phyloP scores from a whole-genome alignment of 768 basidiomycete genomes.

The Galerina marginata region DNA sequence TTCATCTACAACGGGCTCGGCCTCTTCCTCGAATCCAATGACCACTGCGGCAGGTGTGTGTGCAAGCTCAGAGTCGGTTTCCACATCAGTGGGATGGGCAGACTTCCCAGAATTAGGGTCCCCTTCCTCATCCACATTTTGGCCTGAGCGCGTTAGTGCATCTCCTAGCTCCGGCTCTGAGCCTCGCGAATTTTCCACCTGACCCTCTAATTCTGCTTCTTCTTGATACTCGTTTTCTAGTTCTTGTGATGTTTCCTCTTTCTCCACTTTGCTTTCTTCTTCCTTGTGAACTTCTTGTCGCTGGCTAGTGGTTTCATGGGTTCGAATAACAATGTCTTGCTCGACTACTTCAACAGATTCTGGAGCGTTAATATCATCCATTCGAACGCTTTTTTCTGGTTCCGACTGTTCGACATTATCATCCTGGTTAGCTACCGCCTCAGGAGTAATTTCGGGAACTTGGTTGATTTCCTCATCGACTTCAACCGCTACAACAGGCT shows the following conservation, averaged over 20 bases:
- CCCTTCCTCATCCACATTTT: constrained; percentile 19
- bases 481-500: no score
- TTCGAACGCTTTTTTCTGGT: not conserved
- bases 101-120: constrained; percentile 8
- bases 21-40: not conserved
- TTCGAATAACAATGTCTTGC: constrained; percentile 27
- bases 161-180: not conserved
- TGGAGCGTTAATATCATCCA: constrained; percentile 1
- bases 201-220: constrained; percentile 20
- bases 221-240: constrained; percentile 19
- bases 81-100: constrained; percentile 4
- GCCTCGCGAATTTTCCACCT: constrained; percentile 5
- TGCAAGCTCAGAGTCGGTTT: constrained; percentile 18
- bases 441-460: not conserved
- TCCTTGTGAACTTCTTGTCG: constrained; percentile 13
- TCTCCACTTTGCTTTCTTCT: constrained; percentile 28
- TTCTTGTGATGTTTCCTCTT: constrained; percentile 22
- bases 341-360: constrained; percentile 12
- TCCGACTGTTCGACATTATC: not conserved
- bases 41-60: constrained; percentile 14
- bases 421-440: not conserved
- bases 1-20: constrained; percentile 13
- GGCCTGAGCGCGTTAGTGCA: constrained; percentile 3
- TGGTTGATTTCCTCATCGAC: not conserved
- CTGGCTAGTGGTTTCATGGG: not conserved